Percentiles rank a stretch among this genome's conserved stretches.
phyloP scores from a whole-genome alignment of 2,329 filamentous ascomycete genomes.

The Cladophialophora immunda region DNA sequence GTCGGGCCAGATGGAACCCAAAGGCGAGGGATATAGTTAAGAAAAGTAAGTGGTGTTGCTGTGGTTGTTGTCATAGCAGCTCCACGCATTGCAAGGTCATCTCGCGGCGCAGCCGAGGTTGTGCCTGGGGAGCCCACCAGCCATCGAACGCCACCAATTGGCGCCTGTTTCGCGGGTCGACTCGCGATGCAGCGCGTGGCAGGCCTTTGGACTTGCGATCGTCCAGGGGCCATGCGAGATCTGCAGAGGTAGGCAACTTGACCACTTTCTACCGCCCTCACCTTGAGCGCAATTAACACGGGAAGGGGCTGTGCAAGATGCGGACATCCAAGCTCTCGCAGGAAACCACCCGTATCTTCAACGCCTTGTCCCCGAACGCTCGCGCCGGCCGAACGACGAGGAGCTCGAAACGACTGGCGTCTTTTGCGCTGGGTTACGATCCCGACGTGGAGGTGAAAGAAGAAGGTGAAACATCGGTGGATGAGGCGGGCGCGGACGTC shows the following conservation, averaged over 20 bases:
- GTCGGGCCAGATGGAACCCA: not conserved
- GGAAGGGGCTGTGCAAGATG: constrained; percentile 50
- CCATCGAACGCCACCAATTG: not conserved
- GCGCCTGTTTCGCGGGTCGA: not conserved
- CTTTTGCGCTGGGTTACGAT: constrained; percentile 54
- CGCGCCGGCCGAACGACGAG: constrained; percentile 59
- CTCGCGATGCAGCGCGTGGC: not conserved
- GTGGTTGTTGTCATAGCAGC: constrained; percentile 14
- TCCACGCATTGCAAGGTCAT: not conserved
- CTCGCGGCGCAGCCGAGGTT: constrained; percentile 14
- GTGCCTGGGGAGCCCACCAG: constrained; percentile 3
- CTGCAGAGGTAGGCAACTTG: not conserved
- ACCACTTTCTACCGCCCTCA: not conserved
- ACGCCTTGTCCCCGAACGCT: constrained; percentile 52
- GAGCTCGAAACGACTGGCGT: constrained; percentile 47
- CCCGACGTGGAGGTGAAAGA: constrained; percentile 37
- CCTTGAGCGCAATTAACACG: not conserved
- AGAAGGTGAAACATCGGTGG: constrained; percentile 42
- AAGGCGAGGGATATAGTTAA: not conserved
- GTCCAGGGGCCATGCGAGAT: constrained; percentile 6
- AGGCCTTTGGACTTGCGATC: not conserved
- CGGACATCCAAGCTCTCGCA: constrained; percentile 66
- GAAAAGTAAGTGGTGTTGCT: not conserved
- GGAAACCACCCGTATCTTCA: constrained; percentile 66
- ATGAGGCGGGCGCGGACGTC: constrained; percentile 46